phyloP scores from a whole-genome alignment of 148 eudicot genomes.

The Oxyria digyna region DNA sequence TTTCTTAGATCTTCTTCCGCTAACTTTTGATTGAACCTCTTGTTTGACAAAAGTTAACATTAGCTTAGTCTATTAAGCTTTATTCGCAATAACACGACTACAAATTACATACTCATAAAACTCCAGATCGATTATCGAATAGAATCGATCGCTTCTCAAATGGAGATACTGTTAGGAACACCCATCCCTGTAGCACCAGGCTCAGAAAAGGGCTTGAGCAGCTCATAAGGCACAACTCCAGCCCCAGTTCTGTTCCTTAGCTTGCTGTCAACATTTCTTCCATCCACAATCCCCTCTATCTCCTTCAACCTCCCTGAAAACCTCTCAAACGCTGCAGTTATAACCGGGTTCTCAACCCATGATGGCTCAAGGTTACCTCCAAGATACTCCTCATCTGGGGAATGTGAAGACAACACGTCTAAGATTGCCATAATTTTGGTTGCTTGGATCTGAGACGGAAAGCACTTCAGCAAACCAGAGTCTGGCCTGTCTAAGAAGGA shows the following conservation, averaged over 20 bases:
- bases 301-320: constrained; percentile 32
- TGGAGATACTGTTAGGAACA: constrained; percentile 68
- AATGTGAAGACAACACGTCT: constrained; percentile 51
- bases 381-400: constrained; percentile 67
- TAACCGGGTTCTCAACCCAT: constrained; percentile 27
- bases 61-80: too few relatives aligned
- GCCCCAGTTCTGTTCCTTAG: constrained; percentile 53
- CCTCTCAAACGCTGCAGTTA: constrained; percentile 41
- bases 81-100: background rate
- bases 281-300: constrained; percentile 46
- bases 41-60: too few relatives aligned
- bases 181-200: constrained; percentile 67
- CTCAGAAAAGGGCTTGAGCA: constrained; percentile 56
- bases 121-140: too few relatives aligned
- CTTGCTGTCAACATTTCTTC: constrained; percentile 27
- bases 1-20: too few relatives aligned
- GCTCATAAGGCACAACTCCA: constrained; percentile 51
- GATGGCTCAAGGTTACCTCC: constrained; percentile 35
- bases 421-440: constrained; percentile 42
- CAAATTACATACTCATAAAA: too few relatives aligned
- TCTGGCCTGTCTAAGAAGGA: constrained; percentile 34
- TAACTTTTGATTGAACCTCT: too few relatives aligned
- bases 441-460: constrained; percentile 58
- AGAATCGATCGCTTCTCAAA: too few relatives aligned
- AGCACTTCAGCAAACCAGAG: constrained; percentile 20